phyloP scores from a whole-genome alignment of 257 asterid genomes.

The Nicotiana undulata region DNA sequence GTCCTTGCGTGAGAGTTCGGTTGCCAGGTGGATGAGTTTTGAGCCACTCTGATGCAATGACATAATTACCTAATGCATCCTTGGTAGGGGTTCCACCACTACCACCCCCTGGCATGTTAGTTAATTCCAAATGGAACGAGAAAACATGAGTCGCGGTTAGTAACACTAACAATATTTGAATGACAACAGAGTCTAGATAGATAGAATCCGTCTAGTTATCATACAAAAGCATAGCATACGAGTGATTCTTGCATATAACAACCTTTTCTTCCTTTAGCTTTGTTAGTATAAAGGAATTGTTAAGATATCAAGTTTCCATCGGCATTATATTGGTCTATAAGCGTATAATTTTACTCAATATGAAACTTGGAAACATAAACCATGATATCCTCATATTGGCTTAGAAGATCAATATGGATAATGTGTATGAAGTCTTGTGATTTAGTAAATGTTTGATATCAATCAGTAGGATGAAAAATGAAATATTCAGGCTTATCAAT shows the following conservation, averaged over 20 bases:
- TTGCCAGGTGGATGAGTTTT: constrained; percentile 74
- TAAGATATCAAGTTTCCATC: background rate
- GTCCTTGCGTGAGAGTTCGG: constrained; percentile 81
- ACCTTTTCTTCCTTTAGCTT: background rate
- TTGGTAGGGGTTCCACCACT: constrained; percentile 64
- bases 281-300: background rate
- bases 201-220: no score
- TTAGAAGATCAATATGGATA: no score
- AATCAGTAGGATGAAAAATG: no score
- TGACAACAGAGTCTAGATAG: background rate
- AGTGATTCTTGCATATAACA: background rate
- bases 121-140: no score
- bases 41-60: constrained; percentile 61
- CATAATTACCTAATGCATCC: constrained; percentile 85
- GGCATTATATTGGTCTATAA: background rate
- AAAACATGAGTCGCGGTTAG: background rate
- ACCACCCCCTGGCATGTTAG: constrained; percentile 46
- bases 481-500: no score
- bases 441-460: no score
- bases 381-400: no score
- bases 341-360: background rate
- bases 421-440: no score
- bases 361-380: background rate
- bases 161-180: background rate
- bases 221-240: no score